Base-by-base conservation (phyloP, 169 alveolate species). In the Eimeria sp. region DNA sequence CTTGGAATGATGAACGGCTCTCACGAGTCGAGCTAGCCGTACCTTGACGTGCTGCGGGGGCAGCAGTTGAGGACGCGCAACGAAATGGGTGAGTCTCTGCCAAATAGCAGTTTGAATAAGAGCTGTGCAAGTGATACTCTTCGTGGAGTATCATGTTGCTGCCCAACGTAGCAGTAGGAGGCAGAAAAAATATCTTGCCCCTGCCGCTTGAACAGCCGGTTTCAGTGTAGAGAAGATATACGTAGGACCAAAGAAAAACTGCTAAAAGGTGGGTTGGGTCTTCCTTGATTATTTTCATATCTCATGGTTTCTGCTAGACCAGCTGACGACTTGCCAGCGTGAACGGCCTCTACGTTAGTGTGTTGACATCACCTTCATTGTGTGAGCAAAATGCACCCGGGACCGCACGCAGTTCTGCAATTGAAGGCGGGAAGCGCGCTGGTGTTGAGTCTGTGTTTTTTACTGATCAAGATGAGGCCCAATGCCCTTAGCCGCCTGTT, bases 401-500 rank as follows among this genome's bases (percentile, higher is more conserved):
- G 20, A 54, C 54, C 58, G 58, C 33, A 30, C 14, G 83, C 88
- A 11, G 88, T 52, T 8, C 11, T 33, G 20, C 88, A n/a, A 14
- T 25, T 52, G 66, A 83, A 83, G 37, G 90, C 33, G 18, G 33
- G 27, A n/a, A 25, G 6, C 33, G 30, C 58, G 33, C 58, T 23
- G 54, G n/a, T 30, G 49, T 20, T 10, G 40, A 56, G 23, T 4
- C 8, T 16, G 6, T 54, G 56, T 37, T 14, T 33, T n/a, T 87
- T 54, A 64, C 30, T 66, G 62, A n/a, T 87, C 66, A 62, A 64
- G 66, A 27, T 87, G 80, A 64, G 94, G 94, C 46, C 94, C 94
- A 46, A 87, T 43, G 49, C 94, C 94, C 82, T 66, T 87, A 4
- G 46, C 83, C 23, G 80, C 68, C 72, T 87, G 80, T 37, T 87